Percentiles rank a stretch among this genome's conserved stretches.
Conservation (phyloP, 1,284 basidiomycete genomes). For the Sanghuangporus weigelae region DNA sequence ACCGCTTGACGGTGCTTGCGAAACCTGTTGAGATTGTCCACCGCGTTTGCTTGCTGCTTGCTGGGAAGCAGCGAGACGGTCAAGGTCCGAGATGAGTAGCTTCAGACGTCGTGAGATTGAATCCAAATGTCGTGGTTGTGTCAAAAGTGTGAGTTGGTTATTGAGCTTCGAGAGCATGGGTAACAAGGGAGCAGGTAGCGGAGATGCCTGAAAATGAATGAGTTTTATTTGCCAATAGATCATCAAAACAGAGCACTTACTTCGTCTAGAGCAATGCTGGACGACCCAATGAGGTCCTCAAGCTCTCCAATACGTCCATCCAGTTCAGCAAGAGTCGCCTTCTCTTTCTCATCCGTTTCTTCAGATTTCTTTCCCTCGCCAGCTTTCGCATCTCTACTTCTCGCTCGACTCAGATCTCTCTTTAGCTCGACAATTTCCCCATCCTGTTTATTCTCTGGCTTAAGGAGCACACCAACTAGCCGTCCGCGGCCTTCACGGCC, state of each 20-base stretch:
- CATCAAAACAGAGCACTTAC: conserved; percentile 33
- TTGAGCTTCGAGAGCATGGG: conserved; percentile 80
- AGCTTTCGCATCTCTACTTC: conserved; percentile 21
- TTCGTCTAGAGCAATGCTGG: conserved; percentile 67
- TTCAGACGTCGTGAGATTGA: conserved; percentile 94
- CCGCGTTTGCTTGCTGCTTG: conserved; percentile 25
- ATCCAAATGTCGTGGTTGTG: conserved; percentile 95
- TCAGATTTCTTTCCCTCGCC: conserved; percentile 22
- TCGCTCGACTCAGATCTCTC: conserved; percentile 16
- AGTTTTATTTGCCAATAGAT: conserved; percentile 1
- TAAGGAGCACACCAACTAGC: conserved; percentile 55
- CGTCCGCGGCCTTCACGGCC: conserved; percentile 59
- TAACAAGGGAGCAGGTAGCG: conserved; percentile 75
- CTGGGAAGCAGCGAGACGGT: conserved; percentile 56
- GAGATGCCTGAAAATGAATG: conserved; percentile 41
- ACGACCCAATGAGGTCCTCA: conserved; percentile 76
- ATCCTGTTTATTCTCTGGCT: conserved; percentile 9
- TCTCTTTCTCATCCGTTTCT: conserved; percentile 20
- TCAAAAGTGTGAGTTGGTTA: conserved; percentile 81
- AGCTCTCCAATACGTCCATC: conserved; percentile 77
- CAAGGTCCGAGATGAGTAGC: conserved; percentile 87
- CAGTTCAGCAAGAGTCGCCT: conserved; percentile 55
- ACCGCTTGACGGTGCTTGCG: conserved; percentile 27
- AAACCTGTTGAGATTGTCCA: conserved; percentile 32
- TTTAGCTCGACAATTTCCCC: conserved; percentile 19